These are phyloP conservation scores for Penicillium decumbens DNA, from an alignment of 2,329 filamentous ascomycete genomes.

Conservation along the genomic window DNA sequence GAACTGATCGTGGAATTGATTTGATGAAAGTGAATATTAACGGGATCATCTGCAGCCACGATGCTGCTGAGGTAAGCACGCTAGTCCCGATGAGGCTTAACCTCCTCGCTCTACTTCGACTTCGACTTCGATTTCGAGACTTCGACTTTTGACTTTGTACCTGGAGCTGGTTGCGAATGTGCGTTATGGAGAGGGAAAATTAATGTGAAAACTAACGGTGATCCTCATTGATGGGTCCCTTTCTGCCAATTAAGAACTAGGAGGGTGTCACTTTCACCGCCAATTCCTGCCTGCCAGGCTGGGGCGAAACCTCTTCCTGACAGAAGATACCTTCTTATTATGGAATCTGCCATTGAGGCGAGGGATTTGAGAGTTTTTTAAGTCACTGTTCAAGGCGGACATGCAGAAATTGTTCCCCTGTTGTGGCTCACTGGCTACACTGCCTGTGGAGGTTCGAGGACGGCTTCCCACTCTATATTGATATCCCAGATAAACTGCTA, in stretches of 20 bases:
- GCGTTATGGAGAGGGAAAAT: background rate
- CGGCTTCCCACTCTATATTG: no score
- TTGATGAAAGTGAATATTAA: constrained; percentile 6
- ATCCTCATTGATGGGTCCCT: background rate
- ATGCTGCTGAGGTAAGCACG: constrained; percentile 12
- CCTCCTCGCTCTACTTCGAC: constrained; percentile 9
- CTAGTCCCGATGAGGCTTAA: constrained; percentile 19
- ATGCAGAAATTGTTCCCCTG: no score
- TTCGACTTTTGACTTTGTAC: background rate
- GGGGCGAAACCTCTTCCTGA: background rate
- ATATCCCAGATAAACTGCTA: no score
- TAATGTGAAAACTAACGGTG: background rate
- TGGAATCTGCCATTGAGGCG: background rate
- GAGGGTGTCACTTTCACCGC: constrained; percentile 9
- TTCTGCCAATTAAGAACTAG: background rate
- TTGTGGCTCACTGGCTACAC: no score
- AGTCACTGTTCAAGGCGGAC: no score
- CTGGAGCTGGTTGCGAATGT: background rate
- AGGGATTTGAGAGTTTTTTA: no score
- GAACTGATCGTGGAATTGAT: constrained; percentile 3
- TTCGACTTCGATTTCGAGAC: background rate
- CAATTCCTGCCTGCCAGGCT: background rate
- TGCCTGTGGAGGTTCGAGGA: no score
- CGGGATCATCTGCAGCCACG: constrained; percentile 14
- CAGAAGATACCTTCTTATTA: background rate